Evolutionary conservation across 179 eudicot genomes (phyloP).

Genomic region (Gypsophila paniculata): DNA sequence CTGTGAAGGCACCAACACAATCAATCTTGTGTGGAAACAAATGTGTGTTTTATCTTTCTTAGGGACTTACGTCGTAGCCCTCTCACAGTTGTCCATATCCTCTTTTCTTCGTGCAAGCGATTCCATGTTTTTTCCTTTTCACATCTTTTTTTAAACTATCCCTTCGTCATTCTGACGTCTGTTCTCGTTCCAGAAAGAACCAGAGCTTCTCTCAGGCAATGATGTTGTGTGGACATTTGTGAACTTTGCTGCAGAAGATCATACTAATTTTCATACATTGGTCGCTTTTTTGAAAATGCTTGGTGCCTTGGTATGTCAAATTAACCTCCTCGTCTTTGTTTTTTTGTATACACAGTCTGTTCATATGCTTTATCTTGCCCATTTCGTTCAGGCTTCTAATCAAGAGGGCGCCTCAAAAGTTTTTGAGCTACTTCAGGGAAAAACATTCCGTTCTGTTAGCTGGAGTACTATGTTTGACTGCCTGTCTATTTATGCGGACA

Average conservation of each 20-base stretch:
- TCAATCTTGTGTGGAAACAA: neutral
- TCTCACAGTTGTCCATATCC: neutral
- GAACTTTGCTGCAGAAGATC: conserved; percentile 95
- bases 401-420: conserved; percentile 86
- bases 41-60: neutral
- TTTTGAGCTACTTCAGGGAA: conserved; percentile 76
- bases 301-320: conserved; percentile 70
- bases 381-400: conserved; percentile 65
- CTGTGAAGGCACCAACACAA: neutral
- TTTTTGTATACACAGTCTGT: neutral
- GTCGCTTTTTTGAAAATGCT: conserved; percentile 92
- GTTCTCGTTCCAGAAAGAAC: conserved; percentile 61
- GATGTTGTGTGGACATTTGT: conserved; percentile 96
- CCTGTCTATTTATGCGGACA: conserved; percentile 77
- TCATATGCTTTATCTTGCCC: conserved; percentile 11
- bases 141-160: neutral
- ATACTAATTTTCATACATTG: conserved; percentile 79
- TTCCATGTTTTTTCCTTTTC: neutral
- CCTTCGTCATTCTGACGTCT: conserved; percentile 1
- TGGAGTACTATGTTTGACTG: conserved; percentile 93
- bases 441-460: conserved; percentile 80
- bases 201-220: conserved; percentile 88
- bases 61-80: neutral
- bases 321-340: neutral
- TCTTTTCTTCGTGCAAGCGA: neutral